These are phyloP conservation scores for Filobasidium floriforme DNA, from an alignment of 768 basidiomycete species.

Conservation along the genomic window DNA sequence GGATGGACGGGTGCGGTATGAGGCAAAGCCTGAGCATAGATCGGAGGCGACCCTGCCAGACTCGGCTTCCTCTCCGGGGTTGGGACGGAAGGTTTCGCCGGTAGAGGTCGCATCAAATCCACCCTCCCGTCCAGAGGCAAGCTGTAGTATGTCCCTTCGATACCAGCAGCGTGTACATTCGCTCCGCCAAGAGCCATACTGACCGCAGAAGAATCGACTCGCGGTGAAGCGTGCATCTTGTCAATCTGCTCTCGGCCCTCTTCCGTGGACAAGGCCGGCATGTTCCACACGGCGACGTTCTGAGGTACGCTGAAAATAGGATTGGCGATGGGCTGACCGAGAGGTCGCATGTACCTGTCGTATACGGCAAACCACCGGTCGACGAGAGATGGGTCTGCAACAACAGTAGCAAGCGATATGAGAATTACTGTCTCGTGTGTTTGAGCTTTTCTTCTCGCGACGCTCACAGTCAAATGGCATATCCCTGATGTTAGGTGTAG, in stretches of 20 bases:
- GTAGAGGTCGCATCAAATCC: conserved; percentile 66
- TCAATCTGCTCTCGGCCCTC: conserved; percentile 54
- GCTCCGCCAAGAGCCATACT: conserved; percentile 56
- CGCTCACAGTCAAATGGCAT: conserved; percentile 41
- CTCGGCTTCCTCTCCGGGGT: conserved; percentile 12
- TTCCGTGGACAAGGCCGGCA: conserved; percentile 31
- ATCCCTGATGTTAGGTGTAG: conserved; percentile 28
- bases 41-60: conserved; percentile 29
- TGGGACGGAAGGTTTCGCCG: conserved; percentile 23
- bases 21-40: conserved; percentile 19
- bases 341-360: conserved; percentile 72
- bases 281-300: conserved; percentile 72
- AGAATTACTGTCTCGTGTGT: neutral
- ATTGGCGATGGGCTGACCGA: conserved; percentile 40
- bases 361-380: conserved; percentile 88
- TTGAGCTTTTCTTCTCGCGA: neutral
- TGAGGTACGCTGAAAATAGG: conserved; percentile 56
- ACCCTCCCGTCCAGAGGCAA: conserved; percentile 82
- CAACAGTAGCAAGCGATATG: neutral
- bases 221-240: conserved; percentile 45
- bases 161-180: conserved; percentile 34
- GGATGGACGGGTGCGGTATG: conserved; percentile 28
- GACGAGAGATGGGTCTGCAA: conserved; percentile 55
- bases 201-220: conserved; percentile 36
- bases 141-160: conserved; percentile 65